Evolutionary conservation across 2,329 filamentous ascomycete genomes (phyloP).

Genomic region (Cladosporium sp.): DNA sequence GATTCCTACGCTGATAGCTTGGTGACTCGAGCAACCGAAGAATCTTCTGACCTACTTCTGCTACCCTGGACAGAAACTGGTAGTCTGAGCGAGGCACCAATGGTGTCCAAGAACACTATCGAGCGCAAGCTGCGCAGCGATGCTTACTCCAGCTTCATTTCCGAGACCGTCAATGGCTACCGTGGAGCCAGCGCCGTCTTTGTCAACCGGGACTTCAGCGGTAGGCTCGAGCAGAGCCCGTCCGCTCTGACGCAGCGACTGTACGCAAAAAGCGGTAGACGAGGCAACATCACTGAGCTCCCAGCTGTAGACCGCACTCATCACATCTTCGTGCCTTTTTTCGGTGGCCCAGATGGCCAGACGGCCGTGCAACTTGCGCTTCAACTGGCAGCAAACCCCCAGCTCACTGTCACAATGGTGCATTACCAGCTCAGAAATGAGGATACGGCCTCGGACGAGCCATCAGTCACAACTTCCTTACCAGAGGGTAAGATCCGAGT

Average conservation of each 20-base stretch:
- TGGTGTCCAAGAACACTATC: slow-evolving; percentile 46
- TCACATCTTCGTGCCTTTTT: slow-evolving; percentile 81
- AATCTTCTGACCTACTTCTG: slow-evolving; percentile 64
- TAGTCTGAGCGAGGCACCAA: slow-evolving; percentile 61
- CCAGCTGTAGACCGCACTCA: slow-evolving; percentile 66
- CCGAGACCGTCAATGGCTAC: slow-evolving; percentile 56
- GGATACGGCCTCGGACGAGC: neutral
- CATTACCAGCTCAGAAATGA: slow-evolving; percentile 43
- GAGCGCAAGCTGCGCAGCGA: slow-evolving; percentile 54
- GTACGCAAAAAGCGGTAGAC: slow-evolving; percentile 56
- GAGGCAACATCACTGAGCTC: slow-evolving; percentile 51
- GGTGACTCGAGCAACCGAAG: slow-evolving; percentile 51
- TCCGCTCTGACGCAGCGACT: slow-evolving; percentile 42
- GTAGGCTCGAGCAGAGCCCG: slow-evolving; percentile 33
- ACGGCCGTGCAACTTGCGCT: slow-evolving; percentile 75
- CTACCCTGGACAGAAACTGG: slow-evolving; percentile 88
- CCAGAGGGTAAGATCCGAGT: neutral
- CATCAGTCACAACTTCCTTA: neutral
- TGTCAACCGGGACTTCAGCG: slow-evolving; percentile 66
- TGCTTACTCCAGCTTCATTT: slow-evolving; percentile 68
- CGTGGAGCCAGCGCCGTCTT: slow-evolving; percentile 70
- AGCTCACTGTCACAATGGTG: slow-evolving; percentile 72
- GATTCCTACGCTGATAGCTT: slow-evolving; percentile 74
- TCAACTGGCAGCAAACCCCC: slow-evolving; percentile 73
- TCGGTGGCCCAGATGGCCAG: slow-evolving; percentile 76